These are phyloP conservation scores for Omphalotus olearius DNA, from an alignment of 1,284 basidiomycete species.

Conservation along the genomic window DNA sequence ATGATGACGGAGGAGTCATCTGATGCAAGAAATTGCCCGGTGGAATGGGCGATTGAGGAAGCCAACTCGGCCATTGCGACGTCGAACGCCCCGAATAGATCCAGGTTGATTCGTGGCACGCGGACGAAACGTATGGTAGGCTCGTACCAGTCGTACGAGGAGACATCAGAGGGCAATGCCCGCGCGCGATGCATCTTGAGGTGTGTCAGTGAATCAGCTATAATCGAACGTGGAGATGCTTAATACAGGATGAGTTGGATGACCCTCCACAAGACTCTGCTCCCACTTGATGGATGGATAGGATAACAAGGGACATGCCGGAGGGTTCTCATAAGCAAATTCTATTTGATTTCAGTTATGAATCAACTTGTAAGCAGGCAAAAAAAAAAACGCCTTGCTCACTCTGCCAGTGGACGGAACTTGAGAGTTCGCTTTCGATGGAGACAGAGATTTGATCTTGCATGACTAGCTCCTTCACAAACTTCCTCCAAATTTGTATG, in stretches of 20 bases:
- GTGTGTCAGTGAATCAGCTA: neutral
- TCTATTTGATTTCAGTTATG: constrained; percentile 22
- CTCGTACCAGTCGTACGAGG: constrained; percentile 43
- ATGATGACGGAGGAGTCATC: constrained; percentile 30
- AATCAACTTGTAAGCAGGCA: neutral
- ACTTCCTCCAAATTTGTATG: constrained; percentile 38
- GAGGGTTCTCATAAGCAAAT: constrained; percentile 36
- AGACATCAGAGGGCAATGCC: constrained; percentile 27
- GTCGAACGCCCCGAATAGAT: constrained; percentile 38
- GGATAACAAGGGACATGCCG: constrained; percentile 32
- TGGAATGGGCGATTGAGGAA: constrained; percentile 25
- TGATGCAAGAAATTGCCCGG: constrained; percentile 21
- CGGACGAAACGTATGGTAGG: constrained; percentile 42
- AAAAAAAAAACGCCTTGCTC: constrained; percentile 15
- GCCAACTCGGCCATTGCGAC: constrained; percentile 27
- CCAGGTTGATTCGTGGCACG: constrained; percentile 30
- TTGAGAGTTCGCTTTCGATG: constrained; percentile 40
- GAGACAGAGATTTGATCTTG: constrained; percentile 28
- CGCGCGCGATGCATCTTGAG: constrained; percentile 48
- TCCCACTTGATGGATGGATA: constrained; percentile 47
- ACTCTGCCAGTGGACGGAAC: constrained; percentile 49
- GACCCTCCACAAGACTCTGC: constrained; percentile 48
- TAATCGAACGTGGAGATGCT: neutral
- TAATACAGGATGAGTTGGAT: constrained; percentile 50
- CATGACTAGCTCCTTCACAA: constrained; percentile 35